Evolutionary conservation across 441 rosid genomes (phyloP).

Genomic region (Dalechampia spathulata): DNA sequence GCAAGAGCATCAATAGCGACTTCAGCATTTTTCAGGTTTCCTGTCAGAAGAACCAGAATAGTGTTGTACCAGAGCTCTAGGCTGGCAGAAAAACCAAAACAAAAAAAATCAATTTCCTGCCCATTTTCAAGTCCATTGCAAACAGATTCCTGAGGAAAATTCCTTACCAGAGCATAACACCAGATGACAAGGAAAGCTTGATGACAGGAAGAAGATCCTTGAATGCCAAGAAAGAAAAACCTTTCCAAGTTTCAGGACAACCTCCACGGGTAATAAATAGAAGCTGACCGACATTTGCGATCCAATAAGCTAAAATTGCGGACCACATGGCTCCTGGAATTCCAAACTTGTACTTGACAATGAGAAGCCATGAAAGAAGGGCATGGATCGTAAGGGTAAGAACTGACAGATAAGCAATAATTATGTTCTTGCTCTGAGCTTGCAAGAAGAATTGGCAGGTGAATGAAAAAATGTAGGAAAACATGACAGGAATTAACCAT

Average conservation of each 20-base stretch:
- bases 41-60: slow-evolving; percentile 55
- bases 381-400: slow-evolving; percentile 35
- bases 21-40: slow-evolving; percentile 50
- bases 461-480: slow-evolving; percentile 37
- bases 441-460: slow-evolving; percentile 83
- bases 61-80: slow-evolving; percentile 84
- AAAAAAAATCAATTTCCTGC: not conserved
- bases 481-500: slow-evolving; percentile 44
- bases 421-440: slow-evolving; percentile 72
- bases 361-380: slow-evolving; percentile 61
- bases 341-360: slow-evolving; percentile 41
- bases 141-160: too few species aligned
- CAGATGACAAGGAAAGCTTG: slow-evolving; percentile 56
- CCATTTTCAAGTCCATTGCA: too few species aligned
- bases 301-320: slow-evolving; percentile 54
- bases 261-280: slow-evolving; percentile 51
- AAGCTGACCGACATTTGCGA: slow-evolving; percentile 64
- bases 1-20: slow-evolving; percentile 71
- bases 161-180: slow-evolving; percentile 49
- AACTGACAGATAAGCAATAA: slow-evolving; percentile 60
- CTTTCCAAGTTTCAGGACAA: slow-evolving; percentile 68
- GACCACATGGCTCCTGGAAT: slow-evolving; percentile 57
- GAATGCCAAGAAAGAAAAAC: slow-evolving; percentile 46
- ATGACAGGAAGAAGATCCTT: slow-evolving; percentile 36
- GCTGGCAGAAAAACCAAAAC: slow-evolving; percentile 21